These are phyloP conservation scores for Trametes gibbosa DNA, from an alignment of 768 basidiomycete genomes.

Conservation along the genomic window DNA sequence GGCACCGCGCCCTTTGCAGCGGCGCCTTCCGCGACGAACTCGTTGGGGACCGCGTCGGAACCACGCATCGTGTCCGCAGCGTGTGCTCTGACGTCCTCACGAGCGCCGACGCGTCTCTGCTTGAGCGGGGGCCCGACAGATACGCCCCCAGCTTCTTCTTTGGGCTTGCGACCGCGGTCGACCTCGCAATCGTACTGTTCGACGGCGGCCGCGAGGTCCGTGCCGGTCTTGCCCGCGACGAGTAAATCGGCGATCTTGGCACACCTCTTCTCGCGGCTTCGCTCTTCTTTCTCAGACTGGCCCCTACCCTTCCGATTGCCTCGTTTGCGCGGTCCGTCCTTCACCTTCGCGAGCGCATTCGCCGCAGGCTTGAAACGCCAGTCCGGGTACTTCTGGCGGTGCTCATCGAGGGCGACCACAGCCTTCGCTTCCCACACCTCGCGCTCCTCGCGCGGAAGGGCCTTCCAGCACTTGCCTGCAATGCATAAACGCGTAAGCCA, in stretches of 20 bases:
- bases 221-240: conserved; percentile 63
- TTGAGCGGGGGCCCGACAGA: conserved; percentile 10
- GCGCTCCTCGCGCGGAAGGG: conserved; percentile 62
- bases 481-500: conserved; percentile 10
- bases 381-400: conserved; percentile 71
- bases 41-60: background rate
- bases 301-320: conserved; percentile 33
- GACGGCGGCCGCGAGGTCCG: conserved; percentile 58
- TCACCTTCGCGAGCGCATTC: conserved; percentile 41
- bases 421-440: conserved; percentile 78
- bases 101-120: conserved; percentile 1
- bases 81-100: conserved; percentile 10
- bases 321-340: conserved; percentile 39
- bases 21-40: background rate
- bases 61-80: conserved; percentile 3
- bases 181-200: conserved; percentile 52
- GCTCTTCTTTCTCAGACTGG: conserved; percentile 37
- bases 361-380: conserved; percentile 79
- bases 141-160: conserved; percentile 22
- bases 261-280: conserved; percentile 57
- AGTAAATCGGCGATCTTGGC: conserved; percentile 68
- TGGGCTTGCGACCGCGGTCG: conserved; percentile 25
- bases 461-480: conserved; percentile 72
- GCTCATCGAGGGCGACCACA: conserved; percentile 66
- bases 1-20: conserved; percentile 4